phyloP scores from a whole-genome alignment of 768 basidiomycete species.

The Hericium alpestre region DNA sequence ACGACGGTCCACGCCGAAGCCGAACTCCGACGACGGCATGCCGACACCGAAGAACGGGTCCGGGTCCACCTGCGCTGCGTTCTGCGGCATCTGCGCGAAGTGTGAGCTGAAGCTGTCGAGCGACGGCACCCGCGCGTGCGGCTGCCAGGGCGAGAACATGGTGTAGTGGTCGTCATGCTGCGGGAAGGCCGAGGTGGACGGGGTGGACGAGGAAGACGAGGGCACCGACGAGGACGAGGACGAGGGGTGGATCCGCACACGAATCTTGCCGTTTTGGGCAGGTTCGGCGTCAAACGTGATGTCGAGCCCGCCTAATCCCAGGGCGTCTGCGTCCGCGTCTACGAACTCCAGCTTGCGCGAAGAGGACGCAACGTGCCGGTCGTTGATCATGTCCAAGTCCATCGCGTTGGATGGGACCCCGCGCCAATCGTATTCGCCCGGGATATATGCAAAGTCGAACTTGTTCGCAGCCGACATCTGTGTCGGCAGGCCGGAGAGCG shows the following conservation, averaged over 20 bases:
- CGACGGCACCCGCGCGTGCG: neutral
- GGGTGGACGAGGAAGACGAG: constrained; percentile 25
- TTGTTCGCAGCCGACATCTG: constrained; percentile 18
- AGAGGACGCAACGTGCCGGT: constrained; percentile 23
- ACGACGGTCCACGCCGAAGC: constrained; percentile 24
- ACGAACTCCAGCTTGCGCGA: constrained; percentile 46
- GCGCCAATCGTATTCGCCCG: constrained; percentile 22
- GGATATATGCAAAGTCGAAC: constrained; percentile 21
- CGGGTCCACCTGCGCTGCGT: constrained; percentile 14
- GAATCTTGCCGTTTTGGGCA: constrained; percentile 59
- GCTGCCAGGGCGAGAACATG: constrained; percentile 2
- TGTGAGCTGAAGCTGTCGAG: neutral
- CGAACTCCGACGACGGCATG: constrained; percentile 24
- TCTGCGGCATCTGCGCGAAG: neutral
- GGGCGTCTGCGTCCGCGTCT: constrained; percentile 36
- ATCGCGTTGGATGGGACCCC: constrained; percentile 25
- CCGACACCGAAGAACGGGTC: constrained; percentile 57
- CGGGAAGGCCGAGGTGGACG: constrained; percentile 20
- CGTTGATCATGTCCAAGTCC: constrained; percentile 35
- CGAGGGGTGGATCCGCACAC: constrained; percentile 57
- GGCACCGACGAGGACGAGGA: constrained; percentile 11
- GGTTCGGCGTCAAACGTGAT: constrained; percentile 65
- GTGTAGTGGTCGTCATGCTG: constrained; percentile 23
- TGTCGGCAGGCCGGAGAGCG: constrained; percentile 27
- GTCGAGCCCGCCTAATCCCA: constrained; percentile 47